Evolutionary conservation across 441 rosid species (phyloP).

Genomic region (Populus tomentosa): DNA sequence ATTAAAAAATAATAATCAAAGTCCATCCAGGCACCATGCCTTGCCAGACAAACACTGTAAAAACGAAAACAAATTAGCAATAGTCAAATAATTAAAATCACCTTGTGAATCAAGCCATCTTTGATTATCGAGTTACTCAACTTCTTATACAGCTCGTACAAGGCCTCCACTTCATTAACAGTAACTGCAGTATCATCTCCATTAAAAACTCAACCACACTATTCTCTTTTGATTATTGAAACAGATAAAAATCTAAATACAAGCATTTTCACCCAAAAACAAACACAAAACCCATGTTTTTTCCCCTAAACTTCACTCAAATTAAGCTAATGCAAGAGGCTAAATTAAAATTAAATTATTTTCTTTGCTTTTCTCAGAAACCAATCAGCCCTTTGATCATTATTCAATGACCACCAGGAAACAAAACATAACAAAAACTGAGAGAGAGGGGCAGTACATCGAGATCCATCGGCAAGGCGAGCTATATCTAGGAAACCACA

Average conservation of each 20-base stretch:
- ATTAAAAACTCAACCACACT: neutral
- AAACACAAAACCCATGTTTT: neutral
- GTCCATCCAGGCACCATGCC: neutral
- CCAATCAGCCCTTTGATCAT: neutral
- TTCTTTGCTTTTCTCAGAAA: neutral
- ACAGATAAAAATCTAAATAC: neutral
- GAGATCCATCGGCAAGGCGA: slow-evolving; percentile 57
- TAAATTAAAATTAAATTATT: too few species aligned
- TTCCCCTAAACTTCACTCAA: neutral
- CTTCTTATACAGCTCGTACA: slow-evolving; percentile 69
- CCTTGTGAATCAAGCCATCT: slow-evolving; percentile 89
- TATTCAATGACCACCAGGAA: neutral
- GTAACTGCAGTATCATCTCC: slow-evolving; percentile 44
- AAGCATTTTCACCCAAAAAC: neutral
- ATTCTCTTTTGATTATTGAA: neutral
- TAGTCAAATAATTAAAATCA: slow-evolving; percentile 16
- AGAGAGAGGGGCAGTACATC: slow-evolving; percentile 29
- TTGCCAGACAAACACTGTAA: neutral
- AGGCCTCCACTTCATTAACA: slow-evolving; percentile 74
- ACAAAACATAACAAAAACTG: neutral
- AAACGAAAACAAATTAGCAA: neutral
- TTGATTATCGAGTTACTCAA: slow-evolving; percentile 64
- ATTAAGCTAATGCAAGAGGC: neutral
- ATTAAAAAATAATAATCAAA: neutral
- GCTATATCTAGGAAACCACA: slow-evolving; percentile 28